These are phyloP conservation scores for Phytophthora syringae DNA, from an alignment of 352 stramenopile species.

Conservation along the genomic window DNA sequence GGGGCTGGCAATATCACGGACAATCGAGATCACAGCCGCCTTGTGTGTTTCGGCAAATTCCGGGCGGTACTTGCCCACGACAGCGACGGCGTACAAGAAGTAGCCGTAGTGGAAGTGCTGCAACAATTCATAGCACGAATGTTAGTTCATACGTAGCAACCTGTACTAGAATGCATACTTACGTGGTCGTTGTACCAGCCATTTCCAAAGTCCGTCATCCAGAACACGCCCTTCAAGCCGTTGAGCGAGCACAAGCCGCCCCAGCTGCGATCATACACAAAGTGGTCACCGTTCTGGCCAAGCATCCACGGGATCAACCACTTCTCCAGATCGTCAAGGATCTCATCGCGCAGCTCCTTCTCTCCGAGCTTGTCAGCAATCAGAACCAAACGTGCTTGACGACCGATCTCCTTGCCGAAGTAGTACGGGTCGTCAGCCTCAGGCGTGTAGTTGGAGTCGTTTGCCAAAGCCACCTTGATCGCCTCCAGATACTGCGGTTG, in stretches of 20 bases:
- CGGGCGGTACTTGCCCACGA: constrained; percentile 82
- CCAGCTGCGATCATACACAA: constrained; percentile 95
- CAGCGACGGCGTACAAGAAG: constrained; percentile 86
- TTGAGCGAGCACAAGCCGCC: constrained; percentile 92
- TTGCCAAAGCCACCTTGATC: constrained; percentile 59
- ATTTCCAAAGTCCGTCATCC: constrained; percentile 94
- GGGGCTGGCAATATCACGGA: constrained; percentile 78
- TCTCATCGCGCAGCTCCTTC: constrained; percentile 49
- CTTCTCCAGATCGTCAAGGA: constrained; percentile 69
- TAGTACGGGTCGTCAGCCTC: constrained; percentile 79
- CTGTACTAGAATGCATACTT: constrained; percentile 33
- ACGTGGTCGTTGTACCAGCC: constrained; percentile 92
- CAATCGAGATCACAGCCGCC: constrained; percentile 73
- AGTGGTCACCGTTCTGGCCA: constrained; percentile 75
- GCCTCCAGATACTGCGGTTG: constrained; percentile 48
- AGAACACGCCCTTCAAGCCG: constrained; percentile 90
- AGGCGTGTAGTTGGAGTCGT: constrained; percentile 76
- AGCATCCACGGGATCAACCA: constrained; percentile 85
- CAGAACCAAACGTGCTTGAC: constrained; percentile 76
- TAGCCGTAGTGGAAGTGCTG: constrained; percentile 98
- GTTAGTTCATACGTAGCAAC: not conserved
- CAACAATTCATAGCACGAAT: constrained; percentile 14
- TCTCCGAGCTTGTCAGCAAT: constrained; percentile 83
- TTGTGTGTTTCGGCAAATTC: constrained; percentile 77
- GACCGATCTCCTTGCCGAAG: constrained; percentile 88